Conservation (phyloP, 257 asterid species). For the Petunia secreta region DNA sequence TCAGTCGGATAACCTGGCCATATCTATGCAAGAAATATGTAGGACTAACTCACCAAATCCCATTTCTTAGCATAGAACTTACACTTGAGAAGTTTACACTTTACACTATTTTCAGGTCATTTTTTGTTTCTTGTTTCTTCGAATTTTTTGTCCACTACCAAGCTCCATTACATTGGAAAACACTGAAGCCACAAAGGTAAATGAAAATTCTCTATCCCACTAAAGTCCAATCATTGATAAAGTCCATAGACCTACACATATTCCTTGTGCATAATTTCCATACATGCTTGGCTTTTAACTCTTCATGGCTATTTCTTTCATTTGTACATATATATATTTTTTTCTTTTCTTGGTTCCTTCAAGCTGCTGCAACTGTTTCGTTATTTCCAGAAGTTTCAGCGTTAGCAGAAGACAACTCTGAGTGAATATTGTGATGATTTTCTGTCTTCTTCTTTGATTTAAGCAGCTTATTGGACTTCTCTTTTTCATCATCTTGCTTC, state of each 20-base stretch:
- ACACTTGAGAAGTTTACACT: too few species aligned
- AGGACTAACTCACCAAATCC: too few species aligned
- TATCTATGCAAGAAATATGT: too few species aligned
- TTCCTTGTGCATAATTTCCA: neutral
- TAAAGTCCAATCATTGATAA: neutral
- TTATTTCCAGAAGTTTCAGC: conserved; percentile 35
- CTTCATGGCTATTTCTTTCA: neutral
- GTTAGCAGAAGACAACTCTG: conserved; percentile 28
- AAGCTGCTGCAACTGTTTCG: conserved; percentile 40
- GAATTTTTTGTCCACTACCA: neutral
- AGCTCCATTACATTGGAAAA: neutral
- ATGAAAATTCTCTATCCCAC: too few species aligned
- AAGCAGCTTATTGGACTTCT: conserved; percentile 19
- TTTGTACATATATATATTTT: neutral
- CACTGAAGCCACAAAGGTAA: neutral
- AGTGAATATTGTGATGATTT: conserved; percentile 29
- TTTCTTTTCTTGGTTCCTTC: neutral
- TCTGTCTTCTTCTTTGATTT: conserved; percentile 24
- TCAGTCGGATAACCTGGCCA: too few species aligned
- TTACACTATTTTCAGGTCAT: neutral
- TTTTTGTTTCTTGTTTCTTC: too few species aligned
- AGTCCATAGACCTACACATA: neutral
- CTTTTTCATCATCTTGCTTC: conserved; percentile 48
- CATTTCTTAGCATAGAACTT: too few species aligned
- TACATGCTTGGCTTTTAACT: neutral